These are phyloP conservation scores for Penicillium expansum DNA, from an alignment of 2,329 filamentous ascomycete species.

Conservation along the genomic window DNA sequence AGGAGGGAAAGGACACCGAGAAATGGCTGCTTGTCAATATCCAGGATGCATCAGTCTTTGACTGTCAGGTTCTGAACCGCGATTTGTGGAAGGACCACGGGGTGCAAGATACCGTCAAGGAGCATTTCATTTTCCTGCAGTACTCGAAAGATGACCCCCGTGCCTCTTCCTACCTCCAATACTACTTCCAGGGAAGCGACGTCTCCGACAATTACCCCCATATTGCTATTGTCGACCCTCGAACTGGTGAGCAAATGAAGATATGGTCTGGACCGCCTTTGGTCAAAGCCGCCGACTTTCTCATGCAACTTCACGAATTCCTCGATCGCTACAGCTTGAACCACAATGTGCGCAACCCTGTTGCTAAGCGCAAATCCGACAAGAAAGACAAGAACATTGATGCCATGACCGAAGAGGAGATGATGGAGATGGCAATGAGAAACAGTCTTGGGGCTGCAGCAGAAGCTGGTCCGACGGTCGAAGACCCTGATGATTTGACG, in stretches of 20 bases:
- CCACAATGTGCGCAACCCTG: constrained; percentile 85
- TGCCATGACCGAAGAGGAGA: constrained; percentile 94
- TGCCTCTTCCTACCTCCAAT: constrained; percentile 78
- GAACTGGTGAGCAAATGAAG: constrained; percentile 96
- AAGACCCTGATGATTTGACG: constrained; percentile 86
- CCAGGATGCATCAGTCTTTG: constrained; percentile 88
- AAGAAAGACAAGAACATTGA: constrained; percentile 71
- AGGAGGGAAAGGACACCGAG: constrained; percentile 79
- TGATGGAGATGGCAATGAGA: constrained; percentile 89
- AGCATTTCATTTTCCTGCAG: constrained; percentile 95
- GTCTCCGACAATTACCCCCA: constrained; percentile 90
- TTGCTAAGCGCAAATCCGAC: constrained; percentile 73
- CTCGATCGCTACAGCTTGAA: constrained; percentile 94
- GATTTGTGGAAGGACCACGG: constrained; percentile 91
- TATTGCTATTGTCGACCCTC: constrained; percentile 90
- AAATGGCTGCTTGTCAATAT: constrained; percentile 97
- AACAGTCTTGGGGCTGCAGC: constrained; percentile 70
- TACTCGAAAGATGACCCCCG: constrained; percentile 82
- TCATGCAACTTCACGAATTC: constrained; percentile 90
- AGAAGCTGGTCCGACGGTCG: constrained; percentile 51
- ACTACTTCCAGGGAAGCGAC: constrained; percentile 81
- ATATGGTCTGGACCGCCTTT: constrained; percentile 86
- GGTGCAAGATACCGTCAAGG: constrained; percentile 74
- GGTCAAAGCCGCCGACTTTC: constrained; percentile 72
- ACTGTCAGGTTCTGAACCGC: constrained; percentile 89